phyloP scores from a whole-genome alignment of 2,329 filamentous ascomycete species.

The Sphaerulina populicola region DNA sequence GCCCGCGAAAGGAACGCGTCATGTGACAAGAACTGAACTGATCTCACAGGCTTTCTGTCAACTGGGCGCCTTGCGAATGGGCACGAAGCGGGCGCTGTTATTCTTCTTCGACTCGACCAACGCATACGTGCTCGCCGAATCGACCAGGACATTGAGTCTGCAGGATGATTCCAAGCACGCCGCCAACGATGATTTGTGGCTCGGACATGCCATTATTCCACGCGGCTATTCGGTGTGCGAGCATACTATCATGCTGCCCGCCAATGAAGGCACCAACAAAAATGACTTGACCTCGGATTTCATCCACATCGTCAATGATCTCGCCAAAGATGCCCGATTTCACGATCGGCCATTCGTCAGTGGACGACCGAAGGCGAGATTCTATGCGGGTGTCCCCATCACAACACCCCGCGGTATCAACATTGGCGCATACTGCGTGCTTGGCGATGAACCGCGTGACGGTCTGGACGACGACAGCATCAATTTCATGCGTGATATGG shows the following conservation, averaged over 20 bases:
- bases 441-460: constrained; percentile 49
- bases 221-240: constrained; percentile 29
- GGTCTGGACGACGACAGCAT: constrained; percentile 44
- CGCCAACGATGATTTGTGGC: constrained; percentile 25
- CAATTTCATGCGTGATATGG: constrained; percentile 51
- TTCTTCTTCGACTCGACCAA: constrained; percentile 45
- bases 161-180: constrained; percentile 22
- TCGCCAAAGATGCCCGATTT: constrained; percentile 25
- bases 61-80: constrained; percentile 44
- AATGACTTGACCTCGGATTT: constrained; percentile 9
- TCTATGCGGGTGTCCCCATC: constrained; percentile 48
- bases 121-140: constrained; percentile 49
- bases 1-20: background rate
- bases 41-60: constrained; percentile 41
- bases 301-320: constrained; percentile 28
- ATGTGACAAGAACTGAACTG: background rate
- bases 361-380: constrained; percentile 31
- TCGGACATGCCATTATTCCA: constrained; percentile 27
- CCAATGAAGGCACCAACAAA: constrained; percentile 21
- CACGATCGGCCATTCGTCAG: constrained; percentile 27
- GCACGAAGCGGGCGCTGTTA: constrained; percentile 44
- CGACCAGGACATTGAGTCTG: constrained; percentile 42
- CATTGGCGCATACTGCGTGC: constrained; percentile 53
- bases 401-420: constrained; percentile 43
- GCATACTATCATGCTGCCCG: constrained; percentile 22